These are phyloP conservation scores for Aspergillus thermomutatus DNA, from an alignment of 2,329 filamentous ascomycete species.

Conservation along the genomic window DNA sequence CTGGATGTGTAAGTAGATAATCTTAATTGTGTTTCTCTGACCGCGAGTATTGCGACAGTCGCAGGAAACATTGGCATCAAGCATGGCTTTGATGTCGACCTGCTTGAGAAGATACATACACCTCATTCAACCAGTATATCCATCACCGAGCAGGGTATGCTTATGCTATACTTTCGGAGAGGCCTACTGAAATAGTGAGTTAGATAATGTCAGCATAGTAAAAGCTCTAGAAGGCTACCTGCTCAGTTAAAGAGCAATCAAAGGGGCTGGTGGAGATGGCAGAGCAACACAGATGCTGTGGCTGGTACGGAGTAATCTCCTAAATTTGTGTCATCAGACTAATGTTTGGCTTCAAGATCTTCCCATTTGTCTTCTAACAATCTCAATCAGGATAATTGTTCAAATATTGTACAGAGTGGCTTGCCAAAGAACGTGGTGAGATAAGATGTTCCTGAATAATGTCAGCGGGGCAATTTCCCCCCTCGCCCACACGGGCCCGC, in stretches of 20 bases:
- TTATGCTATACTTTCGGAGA: neutral
- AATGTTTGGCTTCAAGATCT: neutral
- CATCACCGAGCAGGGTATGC: neutral
- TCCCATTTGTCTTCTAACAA: neutral
- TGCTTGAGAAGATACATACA: neutral
- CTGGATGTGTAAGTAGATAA: neutral
- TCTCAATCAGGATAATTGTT: neutral
- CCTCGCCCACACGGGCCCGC: neutral
- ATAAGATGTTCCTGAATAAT: neutral
- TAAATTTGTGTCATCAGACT: neutral
- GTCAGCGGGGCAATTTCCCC: neutral
- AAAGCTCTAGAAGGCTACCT: neutral
- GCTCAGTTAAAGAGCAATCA: neutral
- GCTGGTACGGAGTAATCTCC: neutral
- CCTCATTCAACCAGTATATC: neutral
- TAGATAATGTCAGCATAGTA: too few relatives aligned
- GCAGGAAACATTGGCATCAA: neutral
- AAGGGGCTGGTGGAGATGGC: neutral
- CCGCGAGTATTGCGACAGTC: neutral
- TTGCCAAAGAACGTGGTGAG: neutral
- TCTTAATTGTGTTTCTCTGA: neutral
- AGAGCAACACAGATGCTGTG: neutral
- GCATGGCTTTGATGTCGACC: neutral
- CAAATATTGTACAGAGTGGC: neutral
- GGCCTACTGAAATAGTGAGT: too few relatives aligned